Percentiles rank a stretch among this genome's conserved stretches.
phyloP scores from a whole-genome alignment of 805 yeast genomes.

The Cyberlindnera galapagoensis region DNA sequence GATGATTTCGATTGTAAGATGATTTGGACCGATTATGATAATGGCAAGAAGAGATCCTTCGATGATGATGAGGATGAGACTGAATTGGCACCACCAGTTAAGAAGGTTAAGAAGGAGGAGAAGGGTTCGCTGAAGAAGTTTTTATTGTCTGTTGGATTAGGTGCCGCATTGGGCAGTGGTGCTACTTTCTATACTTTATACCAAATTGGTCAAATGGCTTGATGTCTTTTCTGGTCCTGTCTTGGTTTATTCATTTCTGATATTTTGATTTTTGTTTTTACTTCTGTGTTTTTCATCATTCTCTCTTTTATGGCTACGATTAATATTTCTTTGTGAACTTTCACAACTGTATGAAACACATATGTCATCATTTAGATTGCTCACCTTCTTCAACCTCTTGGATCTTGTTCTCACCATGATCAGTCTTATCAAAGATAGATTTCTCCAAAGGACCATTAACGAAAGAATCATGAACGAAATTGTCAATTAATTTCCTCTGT shows the following conservation, averaged over 20 bases:
- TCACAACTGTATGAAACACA: too few relatives aligned
- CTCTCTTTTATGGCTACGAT: too few relatives aligned
- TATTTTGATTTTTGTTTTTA: not conserved
- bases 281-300: too few relatives aligned
- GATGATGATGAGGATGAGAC: not conserved
- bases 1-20: not conserved
- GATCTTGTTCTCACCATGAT: too few relatives aligned
- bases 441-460: constrained; percentile 3
- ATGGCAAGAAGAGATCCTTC: not conserved
- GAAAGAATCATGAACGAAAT: constrained; percentile 2
- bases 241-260: not conserved
- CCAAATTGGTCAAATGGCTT: not conserved
- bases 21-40: not conserved
- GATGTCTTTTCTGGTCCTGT: not conserved
- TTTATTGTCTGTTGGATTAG: constrained; percentile 3
- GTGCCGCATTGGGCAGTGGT: constrained; percentile 4
- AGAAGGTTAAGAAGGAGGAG: too few relatives aligned
- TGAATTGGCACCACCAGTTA: not conserved
- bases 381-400: not conserved
- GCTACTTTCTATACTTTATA: constrained; percentile 4
- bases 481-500: constrained; percentile 45
- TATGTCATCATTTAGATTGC: too few relatives aligned
- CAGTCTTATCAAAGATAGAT: not conserved
- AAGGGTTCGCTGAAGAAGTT: not conserved
- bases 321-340: too few relatives aligned